Evolutionary conservation across 257 asterid species (phyloP).

Genomic region (Solanum medicagineum): DNA sequence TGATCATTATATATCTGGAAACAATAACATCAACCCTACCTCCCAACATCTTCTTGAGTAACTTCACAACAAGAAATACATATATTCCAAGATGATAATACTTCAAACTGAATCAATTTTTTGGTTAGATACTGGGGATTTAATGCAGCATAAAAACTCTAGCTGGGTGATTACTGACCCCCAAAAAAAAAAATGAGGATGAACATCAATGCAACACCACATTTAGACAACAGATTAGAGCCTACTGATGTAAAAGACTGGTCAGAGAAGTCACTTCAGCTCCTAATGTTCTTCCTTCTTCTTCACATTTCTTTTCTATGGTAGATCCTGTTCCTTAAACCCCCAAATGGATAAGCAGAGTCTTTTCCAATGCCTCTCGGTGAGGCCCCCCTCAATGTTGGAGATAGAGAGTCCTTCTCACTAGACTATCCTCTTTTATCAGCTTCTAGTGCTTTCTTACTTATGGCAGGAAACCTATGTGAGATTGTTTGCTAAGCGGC

Average conservation of each 20-base stretch:
- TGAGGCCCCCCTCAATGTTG: background rate
- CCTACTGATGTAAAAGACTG: background rate
- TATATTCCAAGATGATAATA: background rate
- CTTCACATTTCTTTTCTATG: background rate
- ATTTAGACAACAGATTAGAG: background rate
- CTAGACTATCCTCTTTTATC: background rate
- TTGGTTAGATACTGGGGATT: background rate
- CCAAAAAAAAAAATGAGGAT: background rate
- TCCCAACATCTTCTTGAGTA: background rate
- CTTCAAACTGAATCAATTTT: background rate
- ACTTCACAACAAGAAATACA: background rate
- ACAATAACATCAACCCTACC: background rate
- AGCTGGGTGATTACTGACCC: background rate
- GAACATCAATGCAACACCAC: background rate
- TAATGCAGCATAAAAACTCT: background rate
- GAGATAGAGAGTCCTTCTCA: background rate
- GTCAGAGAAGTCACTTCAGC: background rate
- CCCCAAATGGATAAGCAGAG: background rate
- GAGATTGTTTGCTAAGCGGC: background rate
- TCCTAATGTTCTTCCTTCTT: background rate
- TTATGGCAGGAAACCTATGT: background rate
- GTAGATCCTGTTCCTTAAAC: background rate
- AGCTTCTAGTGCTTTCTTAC: background rate
- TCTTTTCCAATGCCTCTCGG: background rate
- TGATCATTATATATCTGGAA: background rate